Evolutionary conservation across 306 rosid genomes (phyloP).

Genomic region (Abrus pulchellus): DNA sequence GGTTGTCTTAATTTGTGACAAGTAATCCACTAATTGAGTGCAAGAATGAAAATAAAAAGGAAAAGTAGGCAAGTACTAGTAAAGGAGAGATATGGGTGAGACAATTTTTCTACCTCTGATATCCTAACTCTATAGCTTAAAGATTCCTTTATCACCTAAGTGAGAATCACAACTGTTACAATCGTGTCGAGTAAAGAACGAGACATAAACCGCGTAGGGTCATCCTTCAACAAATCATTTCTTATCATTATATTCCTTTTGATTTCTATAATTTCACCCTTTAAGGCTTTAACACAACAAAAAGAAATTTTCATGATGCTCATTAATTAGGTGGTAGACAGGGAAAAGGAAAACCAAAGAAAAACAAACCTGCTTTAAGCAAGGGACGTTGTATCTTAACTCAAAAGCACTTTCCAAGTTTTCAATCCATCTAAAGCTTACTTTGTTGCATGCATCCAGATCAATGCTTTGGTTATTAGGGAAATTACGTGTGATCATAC

Average conservation of each 20-base stretch:
- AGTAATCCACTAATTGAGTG: slow-evolving; percentile 29
- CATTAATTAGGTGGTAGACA: slow-evolving; percentile 58
- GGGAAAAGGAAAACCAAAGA: slow-evolving; percentile 41
- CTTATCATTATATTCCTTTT: slow-evolving; percentile 56
- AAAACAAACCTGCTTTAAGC: slow-evolving; percentile 44
- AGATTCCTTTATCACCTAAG: slow-evolving; percentile 60
- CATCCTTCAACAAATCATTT: slow-evolving; percentile 47
- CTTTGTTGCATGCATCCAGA: not conserved
- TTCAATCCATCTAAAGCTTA: slow-evolving; percentile 18
- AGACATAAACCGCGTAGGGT: slow-evolving; percentile 57
- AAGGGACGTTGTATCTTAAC: slow-evolving; percentile 34
- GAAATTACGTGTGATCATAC: slow-evolving; percentile 36
- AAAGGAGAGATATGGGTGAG: slow-evolving; percentile 52
- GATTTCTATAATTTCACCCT: slow-evolving; percentile 52
- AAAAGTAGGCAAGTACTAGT: slow-evolving; percentile 33
- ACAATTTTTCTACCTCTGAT: slow-evolving; percentile 56
- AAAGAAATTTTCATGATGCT: slow-evolving; percentile 51
- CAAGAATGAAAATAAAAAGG: slow-evolving; percentile 26
- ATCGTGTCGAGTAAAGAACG: slow-evolving; percentile 63
- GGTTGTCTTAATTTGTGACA: slow-evolving; percentile 43
- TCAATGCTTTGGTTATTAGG: slow-evolving; percentile 46
- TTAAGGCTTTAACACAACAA: slow-evolving; percentile 49
- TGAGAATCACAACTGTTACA: slow-evolving; percentile 58
- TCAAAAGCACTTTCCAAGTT: slow-evolving; percentile 41
- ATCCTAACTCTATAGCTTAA: slow-evolving; percentile 42